Evolutionary conservation across 495 filamentous ascomycete genomes (phyloP).

Genomic region (Xylaria sp.): DNA sequence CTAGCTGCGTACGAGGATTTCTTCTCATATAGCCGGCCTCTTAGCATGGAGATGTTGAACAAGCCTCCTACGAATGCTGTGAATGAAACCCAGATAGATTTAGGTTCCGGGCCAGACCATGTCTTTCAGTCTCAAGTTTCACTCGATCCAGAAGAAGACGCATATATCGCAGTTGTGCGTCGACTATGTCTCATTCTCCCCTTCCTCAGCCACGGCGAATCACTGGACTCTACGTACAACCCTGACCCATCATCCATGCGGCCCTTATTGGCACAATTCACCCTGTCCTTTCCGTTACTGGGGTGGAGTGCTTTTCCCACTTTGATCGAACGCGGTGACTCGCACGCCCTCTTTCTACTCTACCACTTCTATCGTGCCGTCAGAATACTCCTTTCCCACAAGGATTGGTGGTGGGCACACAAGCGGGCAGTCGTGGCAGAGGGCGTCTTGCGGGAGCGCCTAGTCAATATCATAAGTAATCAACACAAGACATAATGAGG

Average conservation of each 20-base stretch:
- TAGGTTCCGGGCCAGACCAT: background rate
- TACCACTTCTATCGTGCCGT: constrained; percentile 34
- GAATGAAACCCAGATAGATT: background rate
- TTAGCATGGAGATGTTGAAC: constrained; percentile 1
- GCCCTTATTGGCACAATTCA: constrained; percentile 7
- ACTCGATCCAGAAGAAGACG: constrained; percentile 7
- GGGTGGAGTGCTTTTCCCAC: constrained; percentile 19
- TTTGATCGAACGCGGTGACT: constrained; percentile 19
- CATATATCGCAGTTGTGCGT: constrained; percentile 14
- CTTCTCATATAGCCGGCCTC: constrained; percentile 8
- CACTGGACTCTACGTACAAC: background rate
- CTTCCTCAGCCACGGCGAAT: constrained; percentile 11
- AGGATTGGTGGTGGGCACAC: constrained; percentile 31
- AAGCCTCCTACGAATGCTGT: background rate
- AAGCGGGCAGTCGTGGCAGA: constrained; percentile 24
- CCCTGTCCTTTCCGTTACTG: constrained; percentile 1
- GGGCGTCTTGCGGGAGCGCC: constrained; percentile 15
- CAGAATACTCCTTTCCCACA: constrained; percentile 23
- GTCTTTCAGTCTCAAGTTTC: background rate
- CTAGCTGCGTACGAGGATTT: constrained; percentile 5
- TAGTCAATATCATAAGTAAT: background rate
- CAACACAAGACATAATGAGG: background rate
- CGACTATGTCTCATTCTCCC: constrained; percentile 26
- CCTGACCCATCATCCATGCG: background rate
- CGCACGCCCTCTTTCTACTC: constrained; percentile 24